Base-by-base conservation (phyloP, 2,329 filamentous ascomycete species). In the Ophiostoma sp. region DNA sequence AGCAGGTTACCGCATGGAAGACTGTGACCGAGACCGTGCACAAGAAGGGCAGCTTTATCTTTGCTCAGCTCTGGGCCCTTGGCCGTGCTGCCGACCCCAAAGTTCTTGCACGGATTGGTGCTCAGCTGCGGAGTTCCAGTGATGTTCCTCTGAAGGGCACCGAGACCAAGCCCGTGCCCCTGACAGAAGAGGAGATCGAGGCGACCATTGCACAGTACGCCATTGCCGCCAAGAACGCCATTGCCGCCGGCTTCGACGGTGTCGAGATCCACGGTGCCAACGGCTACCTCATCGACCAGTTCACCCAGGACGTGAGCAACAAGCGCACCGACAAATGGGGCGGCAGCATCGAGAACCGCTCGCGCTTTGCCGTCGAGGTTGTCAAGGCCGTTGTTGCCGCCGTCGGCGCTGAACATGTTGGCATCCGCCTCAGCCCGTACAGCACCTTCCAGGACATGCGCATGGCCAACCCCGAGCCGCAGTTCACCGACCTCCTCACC, bases 261-360 rank as follows among this genome's bases (percentile, higher is more conserved):
- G 82, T 91, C 27, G 88, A 88, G 76, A 86, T 96, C 66, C 92
- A 95, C 79, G 85, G 84, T 72, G 92, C 90, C 0, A 91, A 95
- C 74, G 91, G 91, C 0, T 95, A 93, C 75, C 82, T 95, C 0
- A 79, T 94, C 0, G 86, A 88, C 73, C 79, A 81, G 3, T 95
- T 94, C 80, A 64, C 41, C 7, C 83, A 85, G 70, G 81, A 82
- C 69, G 81, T 77, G 14, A 76, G 78, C 72, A 88, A 88, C 77
- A 78, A 79, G 62, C 80, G 85, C 2, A 84, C 81, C 0, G 84
- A 86, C 71, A 72, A 79, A 45, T 86, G 84, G 72, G 84, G 84
- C 12, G 84, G 84, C 52, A 81, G 78, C 69, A 79, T 84, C 63
- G 83, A 85, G 73, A 86, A 86, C 66, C 80, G 85, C 42, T 76